A percentile compares a stretch with the other conserved stretches of the same genome.
Conservation (phyloP, 352 stramenopile genomes). For the Globisporangium yorkense region DNA sequence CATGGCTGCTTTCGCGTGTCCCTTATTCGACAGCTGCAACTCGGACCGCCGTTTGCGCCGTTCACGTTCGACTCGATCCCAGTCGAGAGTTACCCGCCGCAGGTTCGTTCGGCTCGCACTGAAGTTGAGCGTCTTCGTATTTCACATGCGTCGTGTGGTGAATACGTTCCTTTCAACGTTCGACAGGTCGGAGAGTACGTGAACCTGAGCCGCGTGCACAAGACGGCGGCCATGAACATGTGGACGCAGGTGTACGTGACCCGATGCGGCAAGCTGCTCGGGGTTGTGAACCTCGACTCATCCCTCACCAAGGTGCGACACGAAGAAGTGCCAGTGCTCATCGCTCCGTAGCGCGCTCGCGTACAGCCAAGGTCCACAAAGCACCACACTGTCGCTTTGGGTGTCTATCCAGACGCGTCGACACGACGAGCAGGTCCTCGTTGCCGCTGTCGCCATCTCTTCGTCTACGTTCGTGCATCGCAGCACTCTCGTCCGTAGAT, state of each 20-base stretch:
- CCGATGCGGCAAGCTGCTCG: constrained; percentile 58
- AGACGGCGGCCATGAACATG: constrained; percentile 72
- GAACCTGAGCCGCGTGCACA: constrained; percentile 67
- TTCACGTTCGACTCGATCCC: constrained; percentile 61
- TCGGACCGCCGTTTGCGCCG: constrained; percentile 61
- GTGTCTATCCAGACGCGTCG: too few species aligned
- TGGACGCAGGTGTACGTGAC: constrained; percentile 83
- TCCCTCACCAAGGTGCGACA: constrained; percentile 44
- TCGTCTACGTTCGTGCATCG: background rate
- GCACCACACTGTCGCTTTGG: background rate
- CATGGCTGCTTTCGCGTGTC: too few species aligned
- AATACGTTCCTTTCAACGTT: background rate
- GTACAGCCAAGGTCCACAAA: background rate
- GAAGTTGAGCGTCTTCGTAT: background rate
- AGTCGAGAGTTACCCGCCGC: constrained; percentile 71
- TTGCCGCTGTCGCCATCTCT: background rate
- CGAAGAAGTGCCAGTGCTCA: constrained; percentile 45
- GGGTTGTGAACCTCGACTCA: constrained; percentile 61
- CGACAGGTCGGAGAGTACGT: constrained; percentile 54
- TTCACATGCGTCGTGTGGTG: background rate
- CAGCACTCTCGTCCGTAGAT: background rate
- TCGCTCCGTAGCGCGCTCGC: constrained; percentile 17
- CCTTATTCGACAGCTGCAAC: constrained; percentile 33
- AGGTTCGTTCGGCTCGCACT: constrained; percentile 22
- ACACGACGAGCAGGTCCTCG: too few species aligned